Percentiles rank a stretch among this genome's conserved stretches.
phyloP scores from a whole-genome alignment of 2,329 filamentous ascomycete species.

The Paraphoma chrysanthemicola region DNA sequence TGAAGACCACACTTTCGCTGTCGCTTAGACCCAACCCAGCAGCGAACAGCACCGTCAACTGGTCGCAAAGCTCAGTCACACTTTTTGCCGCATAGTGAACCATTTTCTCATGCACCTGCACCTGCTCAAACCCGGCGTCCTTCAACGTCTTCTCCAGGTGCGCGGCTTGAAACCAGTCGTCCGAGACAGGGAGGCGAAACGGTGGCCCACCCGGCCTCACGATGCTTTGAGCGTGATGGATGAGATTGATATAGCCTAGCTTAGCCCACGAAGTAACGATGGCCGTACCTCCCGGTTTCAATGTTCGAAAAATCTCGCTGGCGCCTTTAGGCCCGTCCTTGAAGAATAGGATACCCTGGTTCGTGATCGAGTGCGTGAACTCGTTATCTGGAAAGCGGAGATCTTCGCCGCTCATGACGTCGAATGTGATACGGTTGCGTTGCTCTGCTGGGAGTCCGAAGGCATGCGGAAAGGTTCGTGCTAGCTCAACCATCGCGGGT shows the following conservation, averaged over 20 bases:
- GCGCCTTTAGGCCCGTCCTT: slow-evolving; percentile 26
- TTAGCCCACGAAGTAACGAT: slow-evolving; percentile 33
- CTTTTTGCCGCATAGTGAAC: slow-evolving; percentile 13
- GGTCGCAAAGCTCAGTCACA: slow-evolving; percentile 5
- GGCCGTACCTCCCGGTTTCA: slow-evolving; percentile 45
- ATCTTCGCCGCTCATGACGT: slow-evolving; percentile 9
- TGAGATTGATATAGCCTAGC: slow-evolving; percentile 1
- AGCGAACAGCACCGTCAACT: slow-evolving; percentile 9
- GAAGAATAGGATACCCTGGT: slow-evolving; percentile 49
- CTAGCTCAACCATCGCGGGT: slow-evolving; percentile 14
- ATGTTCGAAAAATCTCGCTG: slow-evolving; percentile 45
- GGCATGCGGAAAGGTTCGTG: slow-evolving; percentile 1
- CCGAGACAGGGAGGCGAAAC: slow-evolving; percentile 17
- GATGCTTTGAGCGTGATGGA: slow-evolving; percentile 10
- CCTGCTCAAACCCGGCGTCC: slow-evolving; percentile 10
- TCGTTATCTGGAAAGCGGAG: slow-evolving; percentile 29
- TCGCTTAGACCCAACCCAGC: slow-evolving; percentile 9
- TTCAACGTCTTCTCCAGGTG: slow-evolving; percentile 8
- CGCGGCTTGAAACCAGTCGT: slow-evolving; percentile 13
- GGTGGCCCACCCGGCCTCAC: slow-evolving; percentile 6
- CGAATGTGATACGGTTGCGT: background rate
- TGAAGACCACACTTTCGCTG: slow-evolving; percentile 6
- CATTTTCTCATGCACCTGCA: slow-evolving; percentile 6
- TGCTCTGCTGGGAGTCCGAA: background rate
- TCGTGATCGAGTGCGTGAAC: slow-evolving; percentile 50